A percentile compares a stretch with the other conserved stretches of the same genome.
phyloP scores from a whole-genome alignment of 2,329 filamentous ascomycete species.

The Penicillium sp. region DNA sequence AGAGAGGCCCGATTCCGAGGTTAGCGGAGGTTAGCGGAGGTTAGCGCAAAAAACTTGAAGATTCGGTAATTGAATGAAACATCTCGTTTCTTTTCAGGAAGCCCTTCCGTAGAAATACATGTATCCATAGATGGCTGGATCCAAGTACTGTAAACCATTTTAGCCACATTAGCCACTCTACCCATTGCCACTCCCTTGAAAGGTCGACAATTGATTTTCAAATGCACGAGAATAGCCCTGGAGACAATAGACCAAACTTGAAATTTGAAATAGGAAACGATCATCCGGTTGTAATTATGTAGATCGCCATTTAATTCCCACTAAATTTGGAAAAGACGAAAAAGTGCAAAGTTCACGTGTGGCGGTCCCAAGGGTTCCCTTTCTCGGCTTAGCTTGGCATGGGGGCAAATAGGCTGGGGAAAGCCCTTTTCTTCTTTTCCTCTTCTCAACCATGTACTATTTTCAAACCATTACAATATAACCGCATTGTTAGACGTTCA shows the following conservation, averaged over 20 bases:
- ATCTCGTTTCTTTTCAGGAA: background rate
- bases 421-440: background rate
- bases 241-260: background rate
- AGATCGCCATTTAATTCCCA: background rate
- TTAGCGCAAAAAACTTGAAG: background rate
- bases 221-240: background rate
- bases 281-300: background rate
- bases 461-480: background rate
- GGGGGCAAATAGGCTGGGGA: background rate
- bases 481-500: background rate
- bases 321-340: background rate
- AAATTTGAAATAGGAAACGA: background rate
- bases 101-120: background rate
- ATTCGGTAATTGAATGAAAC: background rate
- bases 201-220: background rate
- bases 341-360: slow-evolving; percentile 1
- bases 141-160: background rate
- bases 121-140: too few species aligned
- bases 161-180: background rate
- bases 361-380: slow-evolving; percentile 5
- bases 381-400: slow-evolving; percentile 9
- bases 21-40: background rate
- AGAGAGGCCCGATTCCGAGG: background rate
- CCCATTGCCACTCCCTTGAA: background rate
- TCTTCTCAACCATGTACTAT: background rate